phyloP scores from a whole-genome alignment of 2,329 filamentous ascomycete genomes.

The Alternaria ventricosa region DNA sequence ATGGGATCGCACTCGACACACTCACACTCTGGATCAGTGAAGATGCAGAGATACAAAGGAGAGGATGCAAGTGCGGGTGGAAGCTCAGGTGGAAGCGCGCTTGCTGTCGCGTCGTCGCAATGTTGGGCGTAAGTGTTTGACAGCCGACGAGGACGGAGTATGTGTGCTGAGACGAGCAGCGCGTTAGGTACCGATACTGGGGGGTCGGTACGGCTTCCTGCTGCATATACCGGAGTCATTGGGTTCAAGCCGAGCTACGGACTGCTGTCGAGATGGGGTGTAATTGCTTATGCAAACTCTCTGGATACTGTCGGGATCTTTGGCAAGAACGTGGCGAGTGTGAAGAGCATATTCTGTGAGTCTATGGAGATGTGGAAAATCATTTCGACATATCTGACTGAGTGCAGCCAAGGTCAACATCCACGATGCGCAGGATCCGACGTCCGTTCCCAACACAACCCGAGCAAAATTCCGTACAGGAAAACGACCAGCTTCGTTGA shows the following conservation, averaged over 20 bases:
- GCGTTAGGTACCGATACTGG: slow-evolving; percentile 94
- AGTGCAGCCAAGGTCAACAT: slow-evolving; percentile 59
- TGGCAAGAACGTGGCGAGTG: slow-evolving; percentile 61
- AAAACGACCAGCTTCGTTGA: slow-evolving; percentile 19
- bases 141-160: not conserved
- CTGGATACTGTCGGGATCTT: slow-evolving; percentile 88
- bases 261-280: slow-evolving; percentile 81
- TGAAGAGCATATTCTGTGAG: slow-evolving; percentile 50
- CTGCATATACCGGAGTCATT: slow-evolving; percentile 81
- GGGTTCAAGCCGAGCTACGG: slow-evolving; percentile 95
- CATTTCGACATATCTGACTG: slow-evolving; percentile 2
- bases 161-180: slow-evolving; percentile 41
- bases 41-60: slow-evolving; percentile 53
- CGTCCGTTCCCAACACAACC: slow-evolving; percentile 66
- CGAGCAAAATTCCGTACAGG: slow-evolving; percentile 53
- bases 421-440: slow-evolving; percentile 76
- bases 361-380: not conserved
- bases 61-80: slow-evolving; percentile 46
- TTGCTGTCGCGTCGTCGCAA: slow-evolving; percentile 74
- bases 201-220: slow-evolving; percentile 84
- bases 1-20: slow-evolving; percentile 85
- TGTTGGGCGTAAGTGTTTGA: slow-evolving; percentile 60
- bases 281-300: slow-evolving; percentile 91
- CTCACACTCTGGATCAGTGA: slow-evolving; percentile 71
- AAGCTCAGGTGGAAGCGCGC: slow-evolving; percentile 91